Conservation (phyloP, 1,284 basidiomycete species). For the Xerocomus minutiporus region DNA sequence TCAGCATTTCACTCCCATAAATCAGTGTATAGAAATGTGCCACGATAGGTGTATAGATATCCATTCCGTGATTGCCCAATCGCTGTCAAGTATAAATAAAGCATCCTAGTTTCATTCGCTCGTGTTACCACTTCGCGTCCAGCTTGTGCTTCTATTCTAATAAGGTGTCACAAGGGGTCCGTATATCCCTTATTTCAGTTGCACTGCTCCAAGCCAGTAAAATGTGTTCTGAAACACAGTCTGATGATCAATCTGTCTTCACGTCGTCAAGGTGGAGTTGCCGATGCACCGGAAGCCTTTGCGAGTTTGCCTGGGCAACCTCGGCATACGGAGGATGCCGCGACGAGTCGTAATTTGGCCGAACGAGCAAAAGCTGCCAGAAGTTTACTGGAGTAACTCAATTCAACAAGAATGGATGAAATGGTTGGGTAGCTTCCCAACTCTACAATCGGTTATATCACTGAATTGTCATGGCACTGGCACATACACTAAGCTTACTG, state of each 20-base stretch:
- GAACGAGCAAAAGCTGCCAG: too few relatives aligned
- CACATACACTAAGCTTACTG: background rate
- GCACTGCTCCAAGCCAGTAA: background rate
- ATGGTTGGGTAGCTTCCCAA: too few relatives aligned
- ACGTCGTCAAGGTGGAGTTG: background rate
- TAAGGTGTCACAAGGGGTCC: background rate
- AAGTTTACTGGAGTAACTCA: background rate
- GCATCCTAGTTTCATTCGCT: slow-evolving; percentile 8
- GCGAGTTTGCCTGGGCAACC: too few relatives aligned
- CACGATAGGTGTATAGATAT: slow-evolving; percentile 67
- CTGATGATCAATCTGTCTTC: background rate
- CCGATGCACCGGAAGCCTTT: background rate
- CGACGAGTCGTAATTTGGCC: too few relatives aligned
- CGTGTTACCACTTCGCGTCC: background rate
- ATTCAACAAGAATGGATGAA: background rate
- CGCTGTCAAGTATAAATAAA: slow-evolving; percentile 39
- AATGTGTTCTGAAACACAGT: background rate
- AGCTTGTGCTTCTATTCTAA: background rate
- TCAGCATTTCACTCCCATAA: slow-evolving; percentile 4
- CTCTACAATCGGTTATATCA: too few relatives aligned
- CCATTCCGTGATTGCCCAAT: slow-evolving; percentile 68
- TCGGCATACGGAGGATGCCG: too few relatives aligned
- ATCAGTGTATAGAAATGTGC: slow-evolving; percentile 65
- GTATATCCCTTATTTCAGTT: background rate
- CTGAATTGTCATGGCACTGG: too few relatives aligned